phyloP scores from a whole-genome alignment of 2,329 filamentous ascomycete species.

The Neofusicoccum sp. region DNA sequence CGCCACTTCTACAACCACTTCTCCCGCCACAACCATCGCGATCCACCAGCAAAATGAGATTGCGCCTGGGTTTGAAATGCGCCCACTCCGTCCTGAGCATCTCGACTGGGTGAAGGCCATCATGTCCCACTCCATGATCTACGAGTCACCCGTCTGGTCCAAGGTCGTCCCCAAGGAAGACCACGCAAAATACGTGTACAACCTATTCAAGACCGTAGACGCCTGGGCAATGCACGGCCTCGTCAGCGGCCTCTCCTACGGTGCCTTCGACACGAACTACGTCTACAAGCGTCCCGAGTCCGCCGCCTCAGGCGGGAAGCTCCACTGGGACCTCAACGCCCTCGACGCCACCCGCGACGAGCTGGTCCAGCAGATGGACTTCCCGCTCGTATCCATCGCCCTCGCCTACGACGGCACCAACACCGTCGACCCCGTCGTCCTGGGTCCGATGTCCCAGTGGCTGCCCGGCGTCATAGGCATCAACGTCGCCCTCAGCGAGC shows the following conservation, averaged over 20 bases:
- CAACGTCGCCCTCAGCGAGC: not conserved
- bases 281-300: conserved; percentile 37
- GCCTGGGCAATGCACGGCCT: conserved; percentile 41
- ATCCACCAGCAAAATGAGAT: too few species aligned
- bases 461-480: conserved; percentile 19
- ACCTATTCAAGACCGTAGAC: conserved; percentile 12
- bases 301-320: conserved; percentile 28
- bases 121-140: conserved; percentile 34
- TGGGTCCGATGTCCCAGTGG: conserved; percentile 26
- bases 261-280: conserved; percentile 44
- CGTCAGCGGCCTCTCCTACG: conserved; percentile 37
- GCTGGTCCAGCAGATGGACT: conserved; percentile 40
- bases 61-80: conserved; percentile 34
- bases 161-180: conserved; percentile 28
- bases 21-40: too few species aligned
- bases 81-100: conserved; percentile 30
- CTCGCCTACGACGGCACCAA: conserved; percentile 37
- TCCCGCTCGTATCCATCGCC: conserved; percentile 42
- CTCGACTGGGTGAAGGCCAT: conserved; percentile 33
- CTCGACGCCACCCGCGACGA: conserved; percentile 26
- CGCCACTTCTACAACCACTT: too few species aligned
- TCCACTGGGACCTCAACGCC: conserved; percentile 29
- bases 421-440: conserved; percentile 32
- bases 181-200: conserved; percentile 24
- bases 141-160: conserved; percentile 33